Percentiles rank a stretch among this genome's conserved stretches.
Conservation (phyloP, 208 protist species). For the Leishmania guyanensis region DNA sequence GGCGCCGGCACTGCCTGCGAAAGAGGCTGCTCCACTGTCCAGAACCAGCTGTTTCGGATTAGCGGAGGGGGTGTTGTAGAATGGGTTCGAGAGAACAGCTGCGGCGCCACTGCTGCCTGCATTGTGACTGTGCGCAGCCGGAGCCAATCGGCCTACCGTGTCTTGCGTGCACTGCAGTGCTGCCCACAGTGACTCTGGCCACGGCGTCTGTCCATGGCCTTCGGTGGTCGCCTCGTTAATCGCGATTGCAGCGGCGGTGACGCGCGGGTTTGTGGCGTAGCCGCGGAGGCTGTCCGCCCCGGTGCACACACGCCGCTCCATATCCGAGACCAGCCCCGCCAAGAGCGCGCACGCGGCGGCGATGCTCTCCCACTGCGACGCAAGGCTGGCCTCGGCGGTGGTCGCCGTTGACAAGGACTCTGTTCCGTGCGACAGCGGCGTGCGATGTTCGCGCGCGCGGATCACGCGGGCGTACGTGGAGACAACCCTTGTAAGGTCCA, state of each 20-base stretch:
- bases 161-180: constrained; percentile 29
- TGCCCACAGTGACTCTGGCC: constrained; percentile 28
- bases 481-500: constrained; percentile 60
- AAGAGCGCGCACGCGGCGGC: constrained; percentile 54
- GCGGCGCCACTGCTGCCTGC: background rate
- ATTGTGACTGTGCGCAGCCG: background rate
- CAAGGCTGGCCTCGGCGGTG: background rate
- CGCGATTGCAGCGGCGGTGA: constrained; percentile 19
- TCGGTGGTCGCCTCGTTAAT: constrained; percentile 7
- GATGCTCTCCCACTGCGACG: constrained; percentile 33
- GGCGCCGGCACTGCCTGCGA: background rate
- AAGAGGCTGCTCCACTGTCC: constrained; percentile 1
- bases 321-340: constrained; percentile 64
- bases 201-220: constrained; percentile 15
- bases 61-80: constrained; percentile 10
- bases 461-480: constrained; percentile 15
- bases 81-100: constrained; percentile 18
- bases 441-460: constrained; percentile 2
- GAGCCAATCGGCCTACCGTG: constrained; percentile 24
- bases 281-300: constrained; percentile 60
- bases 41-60: constrained; percentile 16
- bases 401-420: background rate
- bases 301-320: constrained; percentile 68
- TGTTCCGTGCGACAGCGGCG: background rate
- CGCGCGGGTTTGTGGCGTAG: constrained; percentile 63